phyloP scores from a whole-genome alignment of 495 filamentous ascomycete species.

The Immersiella caudata region DNA sequence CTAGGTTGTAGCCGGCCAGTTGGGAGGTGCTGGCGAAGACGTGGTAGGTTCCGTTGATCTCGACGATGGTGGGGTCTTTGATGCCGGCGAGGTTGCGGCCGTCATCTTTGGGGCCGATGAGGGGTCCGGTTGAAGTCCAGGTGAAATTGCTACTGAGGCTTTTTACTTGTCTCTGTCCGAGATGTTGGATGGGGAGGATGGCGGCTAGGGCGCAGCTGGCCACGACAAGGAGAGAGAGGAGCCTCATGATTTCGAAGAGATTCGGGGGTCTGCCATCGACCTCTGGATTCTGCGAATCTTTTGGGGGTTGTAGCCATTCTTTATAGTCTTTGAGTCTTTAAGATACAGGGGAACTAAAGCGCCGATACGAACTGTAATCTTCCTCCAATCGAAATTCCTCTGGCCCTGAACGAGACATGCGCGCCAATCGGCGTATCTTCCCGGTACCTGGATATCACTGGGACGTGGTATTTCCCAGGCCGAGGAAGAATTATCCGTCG shows the following conservation, averaged over 20 bases:
- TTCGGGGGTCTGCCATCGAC: no score
- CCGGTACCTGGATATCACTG: background rate
- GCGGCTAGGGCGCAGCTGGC: background rate
- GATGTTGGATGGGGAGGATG: background rate
- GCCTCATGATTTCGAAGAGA: background rate
- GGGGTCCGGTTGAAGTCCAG: conserved; percentile 30
- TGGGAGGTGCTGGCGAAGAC: conserved; percentile 34
- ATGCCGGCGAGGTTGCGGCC: conserved; percentile 28
- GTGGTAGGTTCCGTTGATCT: conserved; percentile 34
- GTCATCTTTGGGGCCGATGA: conserved; percentile 32
- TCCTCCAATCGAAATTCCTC: background rate
- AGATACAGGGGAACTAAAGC: background rate
- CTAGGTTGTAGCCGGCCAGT: conserved; percentile 29
- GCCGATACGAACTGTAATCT: background rate
- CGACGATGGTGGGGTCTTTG: conserved; percentile 33
- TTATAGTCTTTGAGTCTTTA: background rate
- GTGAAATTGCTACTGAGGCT: conserved; percentile 14
- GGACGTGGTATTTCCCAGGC: background rate
- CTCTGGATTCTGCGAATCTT: no score
- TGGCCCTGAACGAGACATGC: background rate
- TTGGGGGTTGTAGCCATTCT: background rate
- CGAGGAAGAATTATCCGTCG: background rate
- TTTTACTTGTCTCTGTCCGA: background rate
- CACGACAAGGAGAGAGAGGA: background rate
- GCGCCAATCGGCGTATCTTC: background rate